phyloP scores from a whole-genome alignment of 2,329 filamentous ascomycete genomes.

The Paraconiothyrium sp. region DNA sequence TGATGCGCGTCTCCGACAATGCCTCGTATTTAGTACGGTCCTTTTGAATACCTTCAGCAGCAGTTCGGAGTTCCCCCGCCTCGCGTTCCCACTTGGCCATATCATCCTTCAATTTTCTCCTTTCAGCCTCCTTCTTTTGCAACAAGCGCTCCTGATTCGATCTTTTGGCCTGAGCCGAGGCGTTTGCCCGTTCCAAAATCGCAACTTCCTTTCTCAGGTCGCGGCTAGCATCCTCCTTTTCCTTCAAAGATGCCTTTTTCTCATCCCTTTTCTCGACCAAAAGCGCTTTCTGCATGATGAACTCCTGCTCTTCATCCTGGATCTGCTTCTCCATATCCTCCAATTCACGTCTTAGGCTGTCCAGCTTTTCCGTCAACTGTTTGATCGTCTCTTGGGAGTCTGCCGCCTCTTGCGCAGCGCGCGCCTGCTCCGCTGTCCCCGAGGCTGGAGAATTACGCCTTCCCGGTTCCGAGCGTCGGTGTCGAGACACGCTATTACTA shows the following conservation, averaged over 20 bases:
- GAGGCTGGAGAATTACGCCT: slow-evolving; percentile 80
- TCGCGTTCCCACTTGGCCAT: slow-evolving; percentile 74
- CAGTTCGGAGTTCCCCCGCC: slow-evolving; percentile 63
- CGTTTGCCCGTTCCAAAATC: slow-evolving; percentile 81
- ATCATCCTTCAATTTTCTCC: slow-evolving; percentile 74
- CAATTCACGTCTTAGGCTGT: slow-evolving; percentile 81
- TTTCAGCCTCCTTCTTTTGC: slow-evolving; percentile 74
- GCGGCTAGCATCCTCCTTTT: slow-evolving; percentile 90
- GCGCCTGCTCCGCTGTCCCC: slow-evolving; percentile 49
- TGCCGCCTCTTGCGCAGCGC: slow-evolving; percentile 47
- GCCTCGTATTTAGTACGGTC: slow-evolving; percentile 50
- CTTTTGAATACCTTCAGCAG: slow-evolving; percentile 60
- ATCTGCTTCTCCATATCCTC: slow-evolving; percentile 79
- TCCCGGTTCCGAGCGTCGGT: slow-evolving; percentile 74
- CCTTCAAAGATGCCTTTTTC: slow-evolving; percentile 79
- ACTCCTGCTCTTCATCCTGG: slow-evolving; percentile 66
- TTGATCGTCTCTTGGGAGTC: slow-evolving; percentile 64
- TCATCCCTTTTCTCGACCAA: slow-evolving; percentile 81
- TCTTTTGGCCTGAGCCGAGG: slow-evolving; percentile 79
- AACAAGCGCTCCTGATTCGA: slow-evolving; percentile 78
- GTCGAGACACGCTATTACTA: slow-evolving; percentile 62
- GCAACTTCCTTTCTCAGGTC: slow-evolving; percentile 84
- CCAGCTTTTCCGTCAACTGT: slow-evolving; percentile 82
- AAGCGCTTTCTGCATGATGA: slow-evolving; percentile 54
- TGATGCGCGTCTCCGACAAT: slow-evolving; percentile 51